Evolutionary conservation across 2,329 filamentous ascomycete genomes (phyloP).

Genomic region (Botrytis deweyae): DNA sequence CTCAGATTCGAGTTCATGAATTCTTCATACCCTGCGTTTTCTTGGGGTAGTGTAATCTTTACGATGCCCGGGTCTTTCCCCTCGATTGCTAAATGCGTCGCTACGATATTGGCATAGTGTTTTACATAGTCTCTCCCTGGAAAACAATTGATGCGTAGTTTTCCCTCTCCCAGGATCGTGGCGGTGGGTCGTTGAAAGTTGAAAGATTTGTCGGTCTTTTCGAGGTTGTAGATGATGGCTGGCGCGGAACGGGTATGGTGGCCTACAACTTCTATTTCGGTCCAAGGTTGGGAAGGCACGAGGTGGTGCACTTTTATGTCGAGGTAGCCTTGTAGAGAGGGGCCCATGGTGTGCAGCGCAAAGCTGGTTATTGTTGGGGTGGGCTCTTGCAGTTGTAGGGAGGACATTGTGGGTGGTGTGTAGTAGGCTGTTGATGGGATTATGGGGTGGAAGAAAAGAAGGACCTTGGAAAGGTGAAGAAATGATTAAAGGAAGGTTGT

Average conservation of each 20-base stretch:
- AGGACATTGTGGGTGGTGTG: not conserved
- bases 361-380: not conserved
- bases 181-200: conserved; percentile 7
- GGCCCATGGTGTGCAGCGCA: not conserved
- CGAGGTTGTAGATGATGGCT: not conserved
- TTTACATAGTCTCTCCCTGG: not conserved
- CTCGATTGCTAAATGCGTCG: not conserved
- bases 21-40: not conserved
- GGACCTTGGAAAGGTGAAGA: not conserved
- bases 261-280: not conserved
- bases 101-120: conserved; percentile 2
- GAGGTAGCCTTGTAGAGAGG: not conserved
- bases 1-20: not conserved
- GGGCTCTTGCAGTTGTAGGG: not conserved
- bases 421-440: not conserved
- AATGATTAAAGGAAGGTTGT: not conserved
- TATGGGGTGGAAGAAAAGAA: not conserved
- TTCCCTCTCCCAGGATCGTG: not conserved
- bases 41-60: not conserved
- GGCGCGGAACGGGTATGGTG: not conserved
- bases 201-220: not conserved
- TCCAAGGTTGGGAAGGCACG: not conserved
- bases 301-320: conserved; percentile 6
- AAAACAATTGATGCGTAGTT: not conserved
- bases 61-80: not conserved